A percentile compares a stretch with the other conserved stretches of the same genome.
phyloP scores from a whole-genome alignment of 2,329 filamentous ascomycete genomes.

The Fusarium oligoseptatum region DNA sequence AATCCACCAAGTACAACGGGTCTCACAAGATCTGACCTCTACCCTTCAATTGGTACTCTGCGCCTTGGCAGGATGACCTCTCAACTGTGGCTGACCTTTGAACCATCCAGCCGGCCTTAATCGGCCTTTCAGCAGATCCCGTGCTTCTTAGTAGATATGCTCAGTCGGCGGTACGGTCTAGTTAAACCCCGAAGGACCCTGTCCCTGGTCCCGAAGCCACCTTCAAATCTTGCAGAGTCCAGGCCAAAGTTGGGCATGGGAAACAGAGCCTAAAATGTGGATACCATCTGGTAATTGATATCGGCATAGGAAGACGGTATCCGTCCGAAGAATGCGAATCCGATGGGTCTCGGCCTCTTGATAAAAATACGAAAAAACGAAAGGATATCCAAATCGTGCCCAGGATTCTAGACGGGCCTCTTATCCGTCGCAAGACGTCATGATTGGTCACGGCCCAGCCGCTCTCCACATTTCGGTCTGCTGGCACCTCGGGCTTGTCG shows the following conservation, averaged over 20 bases:
- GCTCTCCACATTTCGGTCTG: conserved; percentile 24
- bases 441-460: conserved; percentile 15
- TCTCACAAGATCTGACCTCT: not conserved
- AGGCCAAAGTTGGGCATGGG: conserved; percentile 17
- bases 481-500: conserved; percentile 29
- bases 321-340: conserved; percentile 5
- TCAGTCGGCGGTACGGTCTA: not conserved
- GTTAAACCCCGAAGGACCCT: conserved; percentile 23
- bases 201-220: conserved; percentile 18
- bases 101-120: not conserved
- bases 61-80: not conserved
- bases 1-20: not conserved
- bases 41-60: not conserved
- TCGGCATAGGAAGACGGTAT: not conserved
- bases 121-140: not conserved
- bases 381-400: conserved; percentile 5
- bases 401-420: conserved; percentile 34
- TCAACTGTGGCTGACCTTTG: not conserved
- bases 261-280: conserved; percentile 34
- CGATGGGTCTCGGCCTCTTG: conserved; percentile 9
- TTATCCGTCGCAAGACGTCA: not conserved
- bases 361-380: conserved; percentile 23
- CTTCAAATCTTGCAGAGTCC: conserved; percentile 21
- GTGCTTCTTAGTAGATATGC: not conserved
- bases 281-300: not conserved